phyloP scores from a whole-genome alignment of 2,329 filamentous ascomycete genomes.

The Arachnomyces sp. region DNA sequence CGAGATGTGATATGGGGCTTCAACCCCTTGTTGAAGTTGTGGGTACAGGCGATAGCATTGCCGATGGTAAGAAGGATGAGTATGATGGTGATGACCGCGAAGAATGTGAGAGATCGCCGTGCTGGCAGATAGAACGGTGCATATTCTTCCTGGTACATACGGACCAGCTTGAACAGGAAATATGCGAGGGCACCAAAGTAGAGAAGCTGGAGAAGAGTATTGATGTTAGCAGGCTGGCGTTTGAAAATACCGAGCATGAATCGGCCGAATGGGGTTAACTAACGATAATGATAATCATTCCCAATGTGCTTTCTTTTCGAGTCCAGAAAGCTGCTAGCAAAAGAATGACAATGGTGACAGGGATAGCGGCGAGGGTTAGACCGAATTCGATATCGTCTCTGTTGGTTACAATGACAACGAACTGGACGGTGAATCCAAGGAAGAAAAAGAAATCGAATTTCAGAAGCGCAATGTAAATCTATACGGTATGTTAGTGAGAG shows the following conservation, averaged over 20 bases:
- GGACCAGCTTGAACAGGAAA: conserved; percentile 95
- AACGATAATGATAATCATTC: conserved; percentile 70
- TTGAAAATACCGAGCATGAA: neutral
- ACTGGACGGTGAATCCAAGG: conserved; percentile 95
- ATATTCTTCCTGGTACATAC: conserved; percentile 72
- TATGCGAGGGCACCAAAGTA: conserved; percentile 87
- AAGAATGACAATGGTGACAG: conserved; percentile 82
- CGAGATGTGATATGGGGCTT: conserved; percentile 72
- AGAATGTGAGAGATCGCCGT: conserved; percentile 78
- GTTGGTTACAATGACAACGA: conserved; percentile 80
- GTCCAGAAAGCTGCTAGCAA: conserved; percentile 79
- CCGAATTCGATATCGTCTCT: conserved; percentile 67
- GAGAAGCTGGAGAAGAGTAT: conserved; percentile 48
- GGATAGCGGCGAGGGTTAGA: conserved; percentile 81
- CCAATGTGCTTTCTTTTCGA: conserved; percentile 68
- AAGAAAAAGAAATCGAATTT: conserved; percentile 99
- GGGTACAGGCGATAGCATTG: conserved; percentile 79
- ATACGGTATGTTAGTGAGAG: neutral
- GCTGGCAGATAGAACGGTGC: conserved; percentile 64
- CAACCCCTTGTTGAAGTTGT: conserved; percentile 83
- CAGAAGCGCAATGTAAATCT: conserved; percentile 95
- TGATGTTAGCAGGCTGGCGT: conserved; percentile 10
- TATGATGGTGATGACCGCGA: conserved; percentile 85
- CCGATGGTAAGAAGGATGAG: conserved; percentile 81
- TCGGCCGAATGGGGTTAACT: conserved; percentile 17